Evolutionary conservation across 2,329 filamentous ascomycete genomes (phyloP).

Genomic region (Phialophora verrucosa): DNA sequence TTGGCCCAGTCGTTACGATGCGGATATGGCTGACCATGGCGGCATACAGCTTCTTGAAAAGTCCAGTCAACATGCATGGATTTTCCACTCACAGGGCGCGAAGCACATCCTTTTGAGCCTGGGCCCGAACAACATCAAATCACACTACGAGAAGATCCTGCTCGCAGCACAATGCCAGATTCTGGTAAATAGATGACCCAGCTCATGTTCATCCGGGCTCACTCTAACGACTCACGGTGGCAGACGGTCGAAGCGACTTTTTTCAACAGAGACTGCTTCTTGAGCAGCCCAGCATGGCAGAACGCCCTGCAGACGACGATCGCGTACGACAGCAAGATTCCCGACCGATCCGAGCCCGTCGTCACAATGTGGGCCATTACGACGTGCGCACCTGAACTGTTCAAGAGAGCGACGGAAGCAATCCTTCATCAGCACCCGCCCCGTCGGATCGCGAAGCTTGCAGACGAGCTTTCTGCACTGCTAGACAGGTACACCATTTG

Average conservation of each 20-base stretch:
- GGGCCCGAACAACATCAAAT: slow-evolving; percentile 22
- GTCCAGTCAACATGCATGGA: slow-evolving; percentile 22
- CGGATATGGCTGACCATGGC: slow-evolving; percentile 10
- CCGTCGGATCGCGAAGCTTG: slow-evolving; percentile 1
- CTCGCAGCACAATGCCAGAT: slow-evolving; percentile 20
- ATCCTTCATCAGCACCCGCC: slow-evolving; percentile 5
- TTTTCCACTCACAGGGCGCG: slow-evolving; percentile 23
- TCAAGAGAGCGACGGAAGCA: slow-evolving; percentile 20
- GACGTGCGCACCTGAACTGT: slow-evolving; percentile 18
- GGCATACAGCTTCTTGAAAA: slow-evolving; percentile 22
- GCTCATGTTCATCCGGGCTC: not conserved
- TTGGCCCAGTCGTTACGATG: not conserved
- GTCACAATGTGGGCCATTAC: slow-evolving; percentile 26
- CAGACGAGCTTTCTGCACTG: slow-evolving; percentile 12
- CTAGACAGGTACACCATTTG: slow-evolving; percentile 14
- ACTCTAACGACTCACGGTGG: not conserved
- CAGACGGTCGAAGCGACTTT: slow-evolving; percentile 27
- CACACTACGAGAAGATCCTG: slow-evolving; percentile 24
- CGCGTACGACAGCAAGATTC: not conserved
- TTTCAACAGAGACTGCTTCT: slow-evolving; percentile 25
- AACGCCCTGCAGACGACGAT: slow-evolving; percentile 18
- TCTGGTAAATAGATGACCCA: slow-evolving; percentile 15
- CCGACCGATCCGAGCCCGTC: slow-evolving; percentile 22
- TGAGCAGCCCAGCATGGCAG: slow-evolving; percentile 24
- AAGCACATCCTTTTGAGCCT: slow-evolving; percentile 22